Base-by-base conservation (phyloP, 148 eudicot genomes). In the Rhododendron griersonianum region DNA sequence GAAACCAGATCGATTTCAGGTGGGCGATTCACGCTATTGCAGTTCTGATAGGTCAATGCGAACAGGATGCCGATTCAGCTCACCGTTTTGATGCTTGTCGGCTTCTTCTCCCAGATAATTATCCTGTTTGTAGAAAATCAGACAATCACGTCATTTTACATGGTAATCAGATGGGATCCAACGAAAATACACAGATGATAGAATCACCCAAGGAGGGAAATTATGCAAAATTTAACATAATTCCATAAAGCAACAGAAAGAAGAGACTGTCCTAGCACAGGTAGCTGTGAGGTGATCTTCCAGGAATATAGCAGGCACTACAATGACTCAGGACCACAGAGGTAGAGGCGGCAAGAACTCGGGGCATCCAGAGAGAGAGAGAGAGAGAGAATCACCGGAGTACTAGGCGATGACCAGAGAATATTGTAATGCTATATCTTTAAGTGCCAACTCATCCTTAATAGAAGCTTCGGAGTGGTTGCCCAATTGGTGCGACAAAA, bases 61-160 rank as follows among this genome's bases (percentile, higher is more conserved):
- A 33, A 85, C 41, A 55, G 55, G 86, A 3, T 59, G 37, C 14
- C 53, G 88, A 45, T 84, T 83, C 37, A 73, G 35, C 41, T 88
- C 91, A 35, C 83, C 87, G 11, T 81, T 78, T 69, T 87, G 83
- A 78, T 81, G 88, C 84, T 88, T 84, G 11, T 88, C 81, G 0
- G 53, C 81, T 80, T 86, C 92, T 63, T 80, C 90, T 76, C 65
- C 91, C 13, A 2, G 61, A 50, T 84, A 21, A 81, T 82, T 83
- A 79, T 84, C 91, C 92, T 92, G 91, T 47, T 83, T 73, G 79
- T 33, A 59, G 30, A 51, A 45, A 45, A 51, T 59, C 10, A 3
- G 51, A 11, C n/a, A 84, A 11, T 33, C 41, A 83, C 21, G 45
- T 81, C n/a, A 53, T 51, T 39, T 81, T 30, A 16, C 19, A 53